Conservation (phyloP, 2,329 filamentous ascomycete genomes). For the Cladosporium sp. region DNA sequence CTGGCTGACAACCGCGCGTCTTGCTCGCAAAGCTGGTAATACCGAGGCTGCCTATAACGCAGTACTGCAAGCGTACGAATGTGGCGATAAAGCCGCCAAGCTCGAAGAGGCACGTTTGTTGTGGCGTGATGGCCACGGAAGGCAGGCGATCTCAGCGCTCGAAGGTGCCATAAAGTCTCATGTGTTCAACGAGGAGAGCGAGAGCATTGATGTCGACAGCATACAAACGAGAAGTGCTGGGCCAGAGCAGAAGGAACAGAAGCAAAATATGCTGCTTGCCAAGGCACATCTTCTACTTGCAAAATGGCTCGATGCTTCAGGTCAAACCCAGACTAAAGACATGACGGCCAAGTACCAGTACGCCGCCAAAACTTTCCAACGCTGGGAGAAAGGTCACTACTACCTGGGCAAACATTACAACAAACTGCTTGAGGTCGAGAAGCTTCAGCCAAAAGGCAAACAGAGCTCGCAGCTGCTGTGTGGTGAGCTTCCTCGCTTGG, state of each 20-base stretch:
- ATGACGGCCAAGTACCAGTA: slow-evolving; percentile 81
- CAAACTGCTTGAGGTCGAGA: slow-evolving; percentile 89
- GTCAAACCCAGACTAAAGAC: slow-evolving; percentile 82
- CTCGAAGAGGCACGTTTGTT: slow-evolving; percentile 92
- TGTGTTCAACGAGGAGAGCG: slow-evolving; percentile 58
- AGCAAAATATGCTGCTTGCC: slow-evolving; percentile 65
- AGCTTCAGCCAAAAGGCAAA: slow-evolving; percentile 71
- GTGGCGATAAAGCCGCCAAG: slow-evolving; percentile 83
- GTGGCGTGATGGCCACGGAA: slow-evolving; percentile 90
- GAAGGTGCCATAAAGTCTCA: slow-evolving; percentile 82
- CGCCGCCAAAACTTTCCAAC: slow-evolving; percentile 67
- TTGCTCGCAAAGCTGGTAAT: slow-evolving; percentile 83
- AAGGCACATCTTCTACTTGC: slow-evolving; percentile 85
- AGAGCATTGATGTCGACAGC: slow-evolving; percentile 10
- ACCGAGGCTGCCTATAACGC: slow-evolving; percentile 90
- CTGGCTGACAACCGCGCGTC: slow-evolving; percentile 81
- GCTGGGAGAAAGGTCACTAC: slow-evolving; percentile 97
- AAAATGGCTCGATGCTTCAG: slow-evolving; percentile 95
- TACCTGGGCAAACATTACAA: slow-evolving; percentile 97
- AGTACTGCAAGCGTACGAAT: slow-evolving; percentile 80
- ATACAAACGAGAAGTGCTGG: slow-evolving; percentile 1
- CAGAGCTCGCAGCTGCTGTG: slow-evolving; percentile 62
- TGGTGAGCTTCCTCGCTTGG: slow-evolving; percentile 82
- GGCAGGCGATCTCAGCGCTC: slow-evolving; percentile 91
- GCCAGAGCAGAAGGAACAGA: slow-evolving; percentile 41